Conservation (phyloP, 176 grass and related monocot genomes). For the Oryza nivara region DNA sequence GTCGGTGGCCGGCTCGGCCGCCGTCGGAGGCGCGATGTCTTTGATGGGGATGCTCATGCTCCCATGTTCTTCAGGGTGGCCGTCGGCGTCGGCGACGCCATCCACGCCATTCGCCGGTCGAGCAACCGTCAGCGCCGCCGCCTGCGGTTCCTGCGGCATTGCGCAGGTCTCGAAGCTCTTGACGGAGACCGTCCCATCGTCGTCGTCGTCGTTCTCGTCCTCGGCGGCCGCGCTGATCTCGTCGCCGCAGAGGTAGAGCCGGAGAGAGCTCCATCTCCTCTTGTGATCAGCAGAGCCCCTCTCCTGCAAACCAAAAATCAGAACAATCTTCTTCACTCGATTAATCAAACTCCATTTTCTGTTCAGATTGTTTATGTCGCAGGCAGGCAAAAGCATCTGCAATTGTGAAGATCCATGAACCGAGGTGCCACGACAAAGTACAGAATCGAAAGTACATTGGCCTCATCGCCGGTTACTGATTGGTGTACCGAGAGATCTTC, state of each 20-base stretch:
- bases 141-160: conserved; percentile 17
- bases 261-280: conserved; percentile 65
- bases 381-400: neutral
- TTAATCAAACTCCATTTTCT: neutral
- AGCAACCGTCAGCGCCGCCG: neutral
- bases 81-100: neutral
- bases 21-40: neutral
- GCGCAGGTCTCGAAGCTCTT: conserved; percentile 53
- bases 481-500: conserved; percentile 11
- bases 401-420: neutral
- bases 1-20: neutral
- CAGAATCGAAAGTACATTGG: conserved; percentile 19
- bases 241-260: conserved; percentile 81
- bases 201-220: conserved; percentile 35
- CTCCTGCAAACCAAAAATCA: conserved; percentile 34
- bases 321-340: neutral
- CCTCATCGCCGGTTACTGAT: neutral
- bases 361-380: too few species aligned
- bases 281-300: conserved; percentile 53
- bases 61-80: neutral
- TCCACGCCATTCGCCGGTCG: neutral
- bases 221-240: conserved; percentile 46
- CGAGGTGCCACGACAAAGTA: conserved; percentile 3
- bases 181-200: conserved; percentile 49
- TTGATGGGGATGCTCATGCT: neutral